Evolutionary conservation across 257 asterid species (phyloP).

Genomic region (Jacaranda copaia): DNA sequence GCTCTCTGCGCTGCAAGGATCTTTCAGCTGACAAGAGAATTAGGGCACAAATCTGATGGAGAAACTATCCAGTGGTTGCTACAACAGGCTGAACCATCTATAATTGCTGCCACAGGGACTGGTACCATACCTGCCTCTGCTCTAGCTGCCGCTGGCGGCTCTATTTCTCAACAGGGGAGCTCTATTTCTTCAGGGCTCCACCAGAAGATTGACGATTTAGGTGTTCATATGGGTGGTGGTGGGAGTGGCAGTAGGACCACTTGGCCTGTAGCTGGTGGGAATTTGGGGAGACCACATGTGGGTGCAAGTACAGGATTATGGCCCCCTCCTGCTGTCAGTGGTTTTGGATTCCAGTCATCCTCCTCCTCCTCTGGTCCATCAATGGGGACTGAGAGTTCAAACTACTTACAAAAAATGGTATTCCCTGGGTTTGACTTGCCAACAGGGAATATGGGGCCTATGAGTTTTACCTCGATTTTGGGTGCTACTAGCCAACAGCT

Average conservation of each 20-base stretch:
- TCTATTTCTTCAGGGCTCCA: constrained; percentile 61
- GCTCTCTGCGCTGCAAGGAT: constrained; percentile 83
- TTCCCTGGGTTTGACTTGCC: constrained; percentile 68
- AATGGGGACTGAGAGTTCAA: constrained; percentile 54
- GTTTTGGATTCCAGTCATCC: constrained; percentile 54
- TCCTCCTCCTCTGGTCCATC: constrained; percentile 52
- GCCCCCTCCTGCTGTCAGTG: constrained; percentile 52
- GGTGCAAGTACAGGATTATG: constrained; percentile 51
- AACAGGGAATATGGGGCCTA: constrained; percentile 47
- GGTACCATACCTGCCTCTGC: constrained; percentile 85
- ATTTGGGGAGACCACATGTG: constrained; percentile 59
- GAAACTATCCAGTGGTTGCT: constrained; percentile 85
- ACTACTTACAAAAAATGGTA: constrained; percentile 59
- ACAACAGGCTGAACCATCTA: constrained; percentile 76
- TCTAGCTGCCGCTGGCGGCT: constrained; percentile 54
- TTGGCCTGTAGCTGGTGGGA: constrained; percentile 62
- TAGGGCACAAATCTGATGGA: constrained; percentile 85
- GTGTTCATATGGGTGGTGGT: constrained; percentile 37
- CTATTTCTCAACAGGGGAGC: constrained; percentile 52
- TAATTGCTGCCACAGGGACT: constrained; percentile 77
- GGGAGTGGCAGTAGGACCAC: constrained; percentile 49
- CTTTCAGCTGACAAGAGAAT: constrained; percentile 75
- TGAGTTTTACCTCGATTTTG: constrained; percentile 70
- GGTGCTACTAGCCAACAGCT: constrained; percentile 54
- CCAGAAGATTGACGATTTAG: constrained; percentile 57